phyloP scores from a whole-genome alignment of 164 flowering plant genomes.

The Houttuynia cordata region DNA sequence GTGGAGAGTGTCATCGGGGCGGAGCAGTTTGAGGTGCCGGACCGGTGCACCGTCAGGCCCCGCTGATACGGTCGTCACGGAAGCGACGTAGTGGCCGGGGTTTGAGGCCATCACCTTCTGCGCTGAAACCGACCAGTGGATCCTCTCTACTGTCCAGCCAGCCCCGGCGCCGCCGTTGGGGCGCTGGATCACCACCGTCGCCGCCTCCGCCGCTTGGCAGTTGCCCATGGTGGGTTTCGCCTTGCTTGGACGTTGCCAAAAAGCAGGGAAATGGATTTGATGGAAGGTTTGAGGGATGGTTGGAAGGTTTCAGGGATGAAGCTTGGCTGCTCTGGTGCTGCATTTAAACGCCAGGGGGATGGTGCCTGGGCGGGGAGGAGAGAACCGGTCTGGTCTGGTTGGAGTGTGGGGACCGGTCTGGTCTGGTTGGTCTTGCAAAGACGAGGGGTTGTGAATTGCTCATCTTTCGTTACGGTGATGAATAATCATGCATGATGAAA shows the following conservation, averaged over 20 bases:
- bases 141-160: conserved; percentile 34
- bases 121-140: conserved; percentile 51
- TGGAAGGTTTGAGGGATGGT: too few relatives aligned
- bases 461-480: too few relatives aligned
- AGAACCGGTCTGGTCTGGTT: too few relatives aligned
- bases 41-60: conserved; percentile 25
- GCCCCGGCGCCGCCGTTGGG: conserved; percentile 7
- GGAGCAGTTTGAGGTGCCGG: conserved; percentile 61
- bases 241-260: background rate
- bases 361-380: too few relatives aligned
- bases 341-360: too few relatives aligned
- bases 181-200: conserved; percentile 53
- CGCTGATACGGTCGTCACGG: conserved; percentile 21
- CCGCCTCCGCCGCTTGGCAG: conserved; percentile 70
- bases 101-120: conserved; percentile 48
- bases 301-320: too few relatives aligned
- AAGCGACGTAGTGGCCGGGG: conserved; percentile 72
- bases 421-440: too few relatives aligned
- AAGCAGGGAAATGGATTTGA: too few relatives aligned
- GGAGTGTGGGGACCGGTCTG: too few relatives aligned
- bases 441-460: too few relatives aligned
- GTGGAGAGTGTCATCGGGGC: conserved; percentile 53
- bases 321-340: too few relatives aligned
- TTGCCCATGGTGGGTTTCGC: conserved; percentile 42
- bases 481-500: too few relatives aligned